Conservation (phyloP, 2,329 filamentous ascomycete species). For the Trichoderma endophyticum region DNA sequence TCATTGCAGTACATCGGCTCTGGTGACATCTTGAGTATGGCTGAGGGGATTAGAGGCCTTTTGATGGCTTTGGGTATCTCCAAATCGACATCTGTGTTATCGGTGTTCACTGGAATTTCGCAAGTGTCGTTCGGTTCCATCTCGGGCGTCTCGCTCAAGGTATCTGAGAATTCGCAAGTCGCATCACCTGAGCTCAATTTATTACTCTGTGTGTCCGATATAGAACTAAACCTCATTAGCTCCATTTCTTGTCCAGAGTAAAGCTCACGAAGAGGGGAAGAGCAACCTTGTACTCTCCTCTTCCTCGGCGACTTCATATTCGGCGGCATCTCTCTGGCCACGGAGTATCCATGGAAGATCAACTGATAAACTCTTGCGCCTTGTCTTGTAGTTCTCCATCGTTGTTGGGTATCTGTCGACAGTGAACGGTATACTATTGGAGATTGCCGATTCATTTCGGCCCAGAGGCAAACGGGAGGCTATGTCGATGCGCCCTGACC, state of each 20-base stretch:
- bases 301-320: neutral
- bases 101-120: neutral
- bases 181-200: neutral
- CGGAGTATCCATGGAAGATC: neutral
- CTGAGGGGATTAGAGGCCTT: neutral
- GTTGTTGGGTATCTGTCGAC: neutral
- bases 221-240: neutral
- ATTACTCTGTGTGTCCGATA: neutral
- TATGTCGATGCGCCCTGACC: neutral
- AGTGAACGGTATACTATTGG: neutral
- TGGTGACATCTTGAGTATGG: conserved; percentile 2
- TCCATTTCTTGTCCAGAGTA: neutral
- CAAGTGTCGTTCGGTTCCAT: neutral
- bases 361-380: neutral
- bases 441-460: neutral
- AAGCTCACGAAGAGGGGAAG: neutral
- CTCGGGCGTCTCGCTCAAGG: neutral
- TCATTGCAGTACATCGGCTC: conserved; percentile 36
- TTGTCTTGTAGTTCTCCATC: neutral
- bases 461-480: neutral
- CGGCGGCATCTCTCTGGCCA: neutral
- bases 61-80: neutral
- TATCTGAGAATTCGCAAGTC: neutral
- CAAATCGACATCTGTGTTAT: neutral
- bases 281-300: neutral